A percentile compares a stretch with the other conserved stretches of the same genome.
Evolutionary conservation across 192 early-diverging fungal species (phyloP).

Genomic region (Spizellomyces sp.): DNA sequence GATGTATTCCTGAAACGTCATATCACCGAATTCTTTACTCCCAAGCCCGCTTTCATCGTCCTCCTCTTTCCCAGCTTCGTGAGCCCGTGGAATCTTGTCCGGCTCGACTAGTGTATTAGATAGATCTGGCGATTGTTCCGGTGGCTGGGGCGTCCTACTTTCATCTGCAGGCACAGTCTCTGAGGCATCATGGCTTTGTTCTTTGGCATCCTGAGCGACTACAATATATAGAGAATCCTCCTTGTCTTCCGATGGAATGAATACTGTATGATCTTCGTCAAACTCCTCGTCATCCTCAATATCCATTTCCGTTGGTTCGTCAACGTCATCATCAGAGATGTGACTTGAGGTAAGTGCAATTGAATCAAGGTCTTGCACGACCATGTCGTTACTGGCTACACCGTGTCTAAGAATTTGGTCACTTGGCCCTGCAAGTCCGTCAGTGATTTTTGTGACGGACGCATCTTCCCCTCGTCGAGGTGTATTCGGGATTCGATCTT

Average conservation of each 20-base stretch:
- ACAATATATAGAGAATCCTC: conserved; percentile 8
- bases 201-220: background rate
- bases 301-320: conserved; percentile 27
- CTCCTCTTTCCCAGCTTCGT: conserved; percentile 3
- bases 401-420: no score
- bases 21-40: conserved; percentile 7
- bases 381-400: background rate
- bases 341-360: background rate
- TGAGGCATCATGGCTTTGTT: conserved; percentile 10
- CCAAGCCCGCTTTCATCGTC: background rate
- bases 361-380: background rate
- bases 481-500: background rate
- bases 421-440: background rate
- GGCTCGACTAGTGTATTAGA: background rate
- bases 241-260: background rate
- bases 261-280: background rate
- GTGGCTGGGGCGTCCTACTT: background rate
- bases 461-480: background rate
- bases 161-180: conserved; percentile 9
- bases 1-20: conserved; percentile 43
- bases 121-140: conserved; percentile 16
- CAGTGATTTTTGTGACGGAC: background rate
- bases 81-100: background rate
- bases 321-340: background rate
- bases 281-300: conserved; percentile 27